A percentile compares a stretch with the other conserved stretches of the same genome.
Conservation (phyloP, 495 filamentous ascomycete genomes). For the Neurospora sp. region DNA sequence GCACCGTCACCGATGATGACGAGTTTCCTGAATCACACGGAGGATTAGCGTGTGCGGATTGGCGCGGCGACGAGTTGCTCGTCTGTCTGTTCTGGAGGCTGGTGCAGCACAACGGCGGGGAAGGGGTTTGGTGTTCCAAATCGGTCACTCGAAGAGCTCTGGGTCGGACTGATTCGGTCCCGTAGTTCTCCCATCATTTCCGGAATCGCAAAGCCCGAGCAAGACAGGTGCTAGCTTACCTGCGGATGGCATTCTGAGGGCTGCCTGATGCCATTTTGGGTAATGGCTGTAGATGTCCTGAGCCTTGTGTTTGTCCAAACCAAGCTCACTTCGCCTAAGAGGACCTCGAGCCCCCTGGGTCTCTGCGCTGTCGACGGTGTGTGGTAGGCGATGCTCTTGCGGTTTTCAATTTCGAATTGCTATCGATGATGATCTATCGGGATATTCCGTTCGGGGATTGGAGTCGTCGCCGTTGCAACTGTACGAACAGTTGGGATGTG, state of each 20-base stretch:
- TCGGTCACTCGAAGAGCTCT: neutral
- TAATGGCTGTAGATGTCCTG: slow-evolving; percentile 20
- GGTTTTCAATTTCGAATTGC: neutral
- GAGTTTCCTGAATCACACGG: slow-evolving; percentile 61
- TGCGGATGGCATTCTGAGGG: slow-evolving; percentile 23
- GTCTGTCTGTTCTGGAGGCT: neutral
- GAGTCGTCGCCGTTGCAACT: neutral
- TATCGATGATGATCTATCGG: neutral
- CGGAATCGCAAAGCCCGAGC: neutral
- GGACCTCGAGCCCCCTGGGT: neutral
- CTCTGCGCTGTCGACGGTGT: neutral
- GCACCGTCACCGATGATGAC: slow-evolving; percentile 99
- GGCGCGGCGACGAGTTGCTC: neutral
- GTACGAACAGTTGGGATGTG: neutral
- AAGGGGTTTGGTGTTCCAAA: neutral
- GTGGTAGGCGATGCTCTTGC: neutral
- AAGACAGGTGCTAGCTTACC: slow-evolving; percentile 11
- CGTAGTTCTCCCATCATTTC: neutral
- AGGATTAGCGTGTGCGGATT: neutral
- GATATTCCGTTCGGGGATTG: neutral
- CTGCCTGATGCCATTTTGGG: slow-evolving; percentile 5
- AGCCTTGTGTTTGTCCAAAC: neutral
- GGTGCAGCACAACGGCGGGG: neutral
- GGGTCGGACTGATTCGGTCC: neutral
- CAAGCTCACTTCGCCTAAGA: neutral